Evolutionary conservation across 2,329 filamentous ascomycete genomes (phyloP), one percentile per base, ranked within the genome.

Genomic region (Colletotrichum sp.): DNA sequence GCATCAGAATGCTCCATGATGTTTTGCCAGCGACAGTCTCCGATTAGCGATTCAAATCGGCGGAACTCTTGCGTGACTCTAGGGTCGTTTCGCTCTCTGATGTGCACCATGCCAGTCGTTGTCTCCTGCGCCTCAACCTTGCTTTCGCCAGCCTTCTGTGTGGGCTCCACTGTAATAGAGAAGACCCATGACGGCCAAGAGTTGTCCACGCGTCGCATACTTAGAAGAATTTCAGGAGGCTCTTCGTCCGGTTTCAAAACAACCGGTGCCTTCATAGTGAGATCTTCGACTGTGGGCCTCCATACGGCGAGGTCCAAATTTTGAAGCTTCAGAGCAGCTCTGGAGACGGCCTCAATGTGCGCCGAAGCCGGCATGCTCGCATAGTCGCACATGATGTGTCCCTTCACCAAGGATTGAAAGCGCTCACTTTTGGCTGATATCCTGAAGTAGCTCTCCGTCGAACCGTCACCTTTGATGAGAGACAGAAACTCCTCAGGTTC

Each of bases 291-390:
- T 1, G n/a, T 12, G 4, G 66, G 71, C 13, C 32, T 59, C 66
- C 66, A 74, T 14, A 0, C 9, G 8, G 24, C 16, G 24, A 21
- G 24, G 18, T 58, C 2, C 16, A 4, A 9, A 2, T 59, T 1
- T 21, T 70, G 58, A 18, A 74, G 66, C 14, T 14, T 28, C 4
- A 74, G 43, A 4, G 43, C 66, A 18, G 66, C 71, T 12, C 65
- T 59, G 6, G 66, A 70, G 9, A 38, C 59, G 3, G 58, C 34
- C n/a, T 74, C 71, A 4, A 74, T 52, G 13, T 74, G 70, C 6
- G 71, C 66, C 24, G 71, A 70, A 30, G 71, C 71, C 10, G 71
- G 71, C 71, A 74, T 59, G 13, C 38, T 5, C 14, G 43, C 59
- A 14, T 64, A 9, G 4, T 52, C 59, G 18, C 71, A 74, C 66